These are phyloP conservation scores for Plasmodium gonderi DNA, from an alignment of 169 alveolate species.

Conservation along the genomic window DNA sequence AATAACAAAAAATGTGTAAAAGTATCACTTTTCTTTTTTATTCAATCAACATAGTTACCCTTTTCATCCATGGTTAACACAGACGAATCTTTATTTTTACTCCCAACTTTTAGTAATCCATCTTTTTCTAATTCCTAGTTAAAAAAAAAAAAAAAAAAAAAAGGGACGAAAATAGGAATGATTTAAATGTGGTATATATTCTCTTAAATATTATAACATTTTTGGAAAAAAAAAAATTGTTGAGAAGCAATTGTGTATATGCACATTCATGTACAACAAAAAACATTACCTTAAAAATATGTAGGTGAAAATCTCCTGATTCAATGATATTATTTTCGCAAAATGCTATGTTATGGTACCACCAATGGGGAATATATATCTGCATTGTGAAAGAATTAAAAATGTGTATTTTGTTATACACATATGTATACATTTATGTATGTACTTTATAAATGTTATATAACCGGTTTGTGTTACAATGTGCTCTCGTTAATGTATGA, in stretches of 20 bases:
- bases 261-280: background rate
- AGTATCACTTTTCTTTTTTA: background rate
- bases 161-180: background rate
- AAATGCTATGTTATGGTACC: constrained; percentile 45
- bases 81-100: constrained; percentile 2
- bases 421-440: background rate
- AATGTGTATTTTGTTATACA: background rate
- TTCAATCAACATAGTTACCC: constrained; percentile 25
- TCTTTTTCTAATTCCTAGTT: constrained; percentile 70
- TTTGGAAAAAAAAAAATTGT: background rate
- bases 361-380: constrained; percentile 74
- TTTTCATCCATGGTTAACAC: constrained; percentile 64
- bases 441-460: background rate
- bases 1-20: background rate
- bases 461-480: background rate
- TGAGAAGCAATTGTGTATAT: background rate
- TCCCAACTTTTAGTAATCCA: constrained; percentile 44
- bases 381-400: background rate
- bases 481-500: background rate
- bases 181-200: background rate
- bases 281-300: constrained; percentile 30
- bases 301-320: constrained; percentile 34
- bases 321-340: constrained; percentile 45
- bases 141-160: constrained; percentile 9
- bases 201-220: background rate